These are phyloP conservation scores for Fonsecaea erecta DNA, from an alignment of 2,329 filamentous ascomycete genomes.

Conservation along the genomic window DNA sequence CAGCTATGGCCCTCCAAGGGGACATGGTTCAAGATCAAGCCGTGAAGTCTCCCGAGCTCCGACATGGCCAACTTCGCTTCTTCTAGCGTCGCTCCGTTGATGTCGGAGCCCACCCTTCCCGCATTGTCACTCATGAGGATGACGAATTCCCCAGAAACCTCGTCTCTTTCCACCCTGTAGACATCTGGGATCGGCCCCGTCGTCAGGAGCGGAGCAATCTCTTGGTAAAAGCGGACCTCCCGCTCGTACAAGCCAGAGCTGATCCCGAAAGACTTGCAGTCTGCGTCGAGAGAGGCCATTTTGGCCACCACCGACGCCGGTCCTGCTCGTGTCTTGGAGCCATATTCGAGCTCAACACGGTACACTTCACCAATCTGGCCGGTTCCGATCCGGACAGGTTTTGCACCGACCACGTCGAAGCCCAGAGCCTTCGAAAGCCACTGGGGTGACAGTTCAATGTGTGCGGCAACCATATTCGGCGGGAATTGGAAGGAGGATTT, in stretches of 20 bases:
- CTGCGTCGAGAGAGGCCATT: conserved; percentile 7
- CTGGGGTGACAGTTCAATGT: background rate
- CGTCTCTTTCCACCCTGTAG: background rate
- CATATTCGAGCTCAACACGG: conserved; percentile 3
- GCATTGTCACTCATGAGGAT: conserved; percentile 1
- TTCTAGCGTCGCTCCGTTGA: background rate
- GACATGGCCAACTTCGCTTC: background rate
- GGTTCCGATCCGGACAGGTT: background rate
- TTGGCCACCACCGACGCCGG: conserved; percentile 6
- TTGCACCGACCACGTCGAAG: background rate
- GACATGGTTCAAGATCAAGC: conserved; percentile 1
- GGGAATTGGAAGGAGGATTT: background rate
- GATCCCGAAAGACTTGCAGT: conserved; percentile 1
- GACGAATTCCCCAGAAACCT: background rate
- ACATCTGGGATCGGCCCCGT: background rate
- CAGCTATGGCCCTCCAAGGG: background rate
- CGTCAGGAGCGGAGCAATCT: background rate
- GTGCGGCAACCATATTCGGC: background rate
- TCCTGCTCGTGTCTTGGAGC: background rate
- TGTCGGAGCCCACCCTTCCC: background rate
- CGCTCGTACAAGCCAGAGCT: background rate
- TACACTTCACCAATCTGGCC: background rate
- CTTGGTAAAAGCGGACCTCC: background rate
- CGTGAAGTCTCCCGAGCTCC: background rate
- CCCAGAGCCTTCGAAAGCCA: background rate